Conservation (phyloP, 257 asterid genomes). For the Euphrasia confusa region DNA sequence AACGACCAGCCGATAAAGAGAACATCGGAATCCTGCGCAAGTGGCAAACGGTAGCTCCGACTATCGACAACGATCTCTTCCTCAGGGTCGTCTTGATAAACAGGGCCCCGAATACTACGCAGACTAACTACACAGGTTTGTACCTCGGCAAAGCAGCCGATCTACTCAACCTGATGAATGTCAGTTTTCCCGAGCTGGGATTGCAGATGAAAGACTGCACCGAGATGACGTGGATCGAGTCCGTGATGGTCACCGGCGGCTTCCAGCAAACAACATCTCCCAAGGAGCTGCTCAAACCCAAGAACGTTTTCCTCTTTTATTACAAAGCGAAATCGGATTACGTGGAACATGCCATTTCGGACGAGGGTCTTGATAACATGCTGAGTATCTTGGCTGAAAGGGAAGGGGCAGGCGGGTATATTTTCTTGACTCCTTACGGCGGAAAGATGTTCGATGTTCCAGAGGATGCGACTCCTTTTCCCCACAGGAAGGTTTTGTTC, state of each 20-base stretch:
- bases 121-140: no score
- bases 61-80: no score
- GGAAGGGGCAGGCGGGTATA: slow-evolving; percentile 41
- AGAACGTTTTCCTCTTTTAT: no score
- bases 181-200: slow-evolving; percentile 8
- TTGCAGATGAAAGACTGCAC: not conserved
- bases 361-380: slow-evolving; percentile 49
- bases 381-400: slow-evolving; percentile 40
- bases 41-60: no score
- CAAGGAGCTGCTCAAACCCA: not conserved
- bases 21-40: no score
- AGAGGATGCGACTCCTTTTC: slow-evolving; percentile 57
- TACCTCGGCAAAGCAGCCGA: no score
- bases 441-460: slow-evolving; percentile 61
- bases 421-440: slow-evolving; percentile 56
- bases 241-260: not conserved
- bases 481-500: slow-evolving; percentile 53
- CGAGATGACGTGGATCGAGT: slow-evolving; percentile 26
- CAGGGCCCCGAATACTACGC: no score
- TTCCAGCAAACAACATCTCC: slow-evolving; percentile 15
- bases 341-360: slow-evolving; percentile 29
- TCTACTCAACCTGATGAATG: no score
- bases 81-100: no score
- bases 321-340: no score
- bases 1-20: no score